phyloP scores from a whole-genome alignment of 208 protist species.

The Trypanosoma cruzi region DNA sequence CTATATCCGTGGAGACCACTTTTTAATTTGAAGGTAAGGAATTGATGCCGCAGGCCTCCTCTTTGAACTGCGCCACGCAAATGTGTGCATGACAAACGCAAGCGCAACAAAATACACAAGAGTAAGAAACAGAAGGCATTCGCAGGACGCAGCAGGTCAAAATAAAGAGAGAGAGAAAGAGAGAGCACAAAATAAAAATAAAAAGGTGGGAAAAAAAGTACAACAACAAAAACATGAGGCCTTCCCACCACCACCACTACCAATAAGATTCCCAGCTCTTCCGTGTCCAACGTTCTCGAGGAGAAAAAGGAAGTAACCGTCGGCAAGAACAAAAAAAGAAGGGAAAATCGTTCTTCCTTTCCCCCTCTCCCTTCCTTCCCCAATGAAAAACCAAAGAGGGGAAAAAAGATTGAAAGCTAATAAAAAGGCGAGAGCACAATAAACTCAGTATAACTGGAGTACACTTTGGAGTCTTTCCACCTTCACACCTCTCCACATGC shows the following conservation, averaged over 20 bases:
- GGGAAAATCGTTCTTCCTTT: too few species aligned
- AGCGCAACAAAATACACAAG: too few species aligned
- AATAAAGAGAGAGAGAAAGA: constrained; percentile 2
- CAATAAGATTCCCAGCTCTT: too few species aligned
- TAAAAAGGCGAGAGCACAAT: background rate
- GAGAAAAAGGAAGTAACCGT: too few species aligned
- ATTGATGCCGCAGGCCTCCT: background rate
- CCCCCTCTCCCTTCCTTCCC: too few species aligned
- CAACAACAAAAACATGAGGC: background rate
- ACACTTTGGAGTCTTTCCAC: constrained; percentile 22
- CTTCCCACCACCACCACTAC: too few species aligned
- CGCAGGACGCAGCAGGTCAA: too few species aligned
- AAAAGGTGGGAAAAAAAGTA: constrained; percentile 4
- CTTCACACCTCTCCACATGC: constrained; percentile 22
- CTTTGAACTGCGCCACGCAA: background rate
- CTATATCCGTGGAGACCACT: constrained; percentile 56
- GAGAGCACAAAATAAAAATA: background rate
- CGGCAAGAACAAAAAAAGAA: too few species aligned
- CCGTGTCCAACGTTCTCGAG: too few species aligned
- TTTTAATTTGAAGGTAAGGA: constrained; percentile 19
- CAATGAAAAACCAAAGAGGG: background rate
- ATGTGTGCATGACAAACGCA: constrained; percentile 9
- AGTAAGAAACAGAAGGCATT: too few species aligned
- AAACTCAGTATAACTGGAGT: constrained; percentile 19
- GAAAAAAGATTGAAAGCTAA: background rate